Conservation (phyloP, 2,329 filamentous ascomycete genomes). For the Alternaria gansuensis region DNA sequence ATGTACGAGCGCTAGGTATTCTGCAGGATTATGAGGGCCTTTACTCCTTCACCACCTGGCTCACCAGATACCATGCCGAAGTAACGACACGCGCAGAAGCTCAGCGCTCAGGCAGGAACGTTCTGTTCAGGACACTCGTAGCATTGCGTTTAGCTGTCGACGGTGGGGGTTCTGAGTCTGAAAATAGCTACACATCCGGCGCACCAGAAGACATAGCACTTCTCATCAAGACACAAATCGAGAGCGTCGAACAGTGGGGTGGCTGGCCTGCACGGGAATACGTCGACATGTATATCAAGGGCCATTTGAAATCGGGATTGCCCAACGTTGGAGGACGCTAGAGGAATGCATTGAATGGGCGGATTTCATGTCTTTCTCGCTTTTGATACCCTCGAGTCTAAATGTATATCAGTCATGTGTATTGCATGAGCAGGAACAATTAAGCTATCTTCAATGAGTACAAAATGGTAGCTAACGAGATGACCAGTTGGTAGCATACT, state of each 20-base stretch:
- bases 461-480: neutral
- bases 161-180: constrained; percentile 24
- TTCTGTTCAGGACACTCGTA: constrained; percentile 50
- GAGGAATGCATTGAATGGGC: neutral
- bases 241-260: constrained; percentile 53
- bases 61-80: constrained; percentile 49
- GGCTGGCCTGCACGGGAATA: constrained; percentile 57
- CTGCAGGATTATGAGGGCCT: constrained; percentile 69
- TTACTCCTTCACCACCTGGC: constrained; percentile 67
- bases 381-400: neutral
- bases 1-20: constrained; percentile 70
- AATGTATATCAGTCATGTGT: neutral
- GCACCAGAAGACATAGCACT: constrained; percentile 46
- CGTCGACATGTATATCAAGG: constrained; percentile 48
- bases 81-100: constrained; percentile 41
- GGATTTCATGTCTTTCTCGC: neutral
- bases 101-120: constrained; percentile 34
- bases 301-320: constrained; percentile 25
- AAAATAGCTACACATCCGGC: constrained; percentile 7
- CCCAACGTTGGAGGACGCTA: constrained; percentile 29
- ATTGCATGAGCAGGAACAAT: neutral
- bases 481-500: neutral
- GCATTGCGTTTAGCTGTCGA: constrained; percentile 56
- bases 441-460: neutral
- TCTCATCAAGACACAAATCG: constrained; percentile 46